These are phyloP conservation scores for Tubosaeta brunneosetosa DNA, from an alignment of 768 basidiomycete species.

Conservation along the genomic window DNA sequence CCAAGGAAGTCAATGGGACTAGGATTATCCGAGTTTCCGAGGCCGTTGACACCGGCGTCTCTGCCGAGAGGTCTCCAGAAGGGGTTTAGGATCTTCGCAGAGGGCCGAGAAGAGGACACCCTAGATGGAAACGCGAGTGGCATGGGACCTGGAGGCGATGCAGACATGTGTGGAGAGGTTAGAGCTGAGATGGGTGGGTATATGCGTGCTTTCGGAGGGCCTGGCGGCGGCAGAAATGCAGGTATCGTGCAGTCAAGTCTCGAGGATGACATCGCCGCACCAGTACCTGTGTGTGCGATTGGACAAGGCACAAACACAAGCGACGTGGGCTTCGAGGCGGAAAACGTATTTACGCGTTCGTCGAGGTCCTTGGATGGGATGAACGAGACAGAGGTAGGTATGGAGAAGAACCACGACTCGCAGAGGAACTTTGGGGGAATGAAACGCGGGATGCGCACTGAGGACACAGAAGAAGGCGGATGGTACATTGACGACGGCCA, in stretches of 20 bases:
- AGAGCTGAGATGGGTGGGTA: slow-evolving; percentile 15
- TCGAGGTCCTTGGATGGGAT: slow-evolving; percentile 8
- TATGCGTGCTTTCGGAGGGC: slow-evolving; percentile 20
- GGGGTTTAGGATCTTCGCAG: slow-evolving; percentile 3
- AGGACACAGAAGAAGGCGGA: slow-evolving; percentile 10
- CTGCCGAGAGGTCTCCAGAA: slow-evolving; percentile 11
- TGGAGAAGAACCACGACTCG: slow-evolving; percentile 2
- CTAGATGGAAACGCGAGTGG: not conserved
- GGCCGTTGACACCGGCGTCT: slow-evolving; percentile 19
- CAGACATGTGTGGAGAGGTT: not conserved
- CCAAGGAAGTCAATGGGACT: slow-evolving; percentile 12
- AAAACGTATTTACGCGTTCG: slow-evolving; percentile 5
- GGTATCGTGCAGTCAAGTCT: not conserved
- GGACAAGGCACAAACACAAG: not conserved
- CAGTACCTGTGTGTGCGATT: slow-evolving; percentile 17
- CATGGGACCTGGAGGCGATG: slow-evolving; percentile 4
- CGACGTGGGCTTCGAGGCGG: not conserved
- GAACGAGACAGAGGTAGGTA: slow-evolving; percentile 5
- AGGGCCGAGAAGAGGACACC: slow-evolving; percentile 3
- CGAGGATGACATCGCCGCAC: slow-evolving; percentile 14
- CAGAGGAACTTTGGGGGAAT: slow-evolving; percentile 1
- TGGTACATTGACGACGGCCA: slow-evolving; percentile 2
- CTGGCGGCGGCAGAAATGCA: slow-evolving; percentile 1
- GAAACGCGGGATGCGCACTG: slow-evolving; percentile 14
- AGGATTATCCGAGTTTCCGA: slow-evolving; percentile 11